Evolutionary conservation across 257 asterid genomes (phyloP).

Genomic region (Primulina huaijiensis): DNA sequence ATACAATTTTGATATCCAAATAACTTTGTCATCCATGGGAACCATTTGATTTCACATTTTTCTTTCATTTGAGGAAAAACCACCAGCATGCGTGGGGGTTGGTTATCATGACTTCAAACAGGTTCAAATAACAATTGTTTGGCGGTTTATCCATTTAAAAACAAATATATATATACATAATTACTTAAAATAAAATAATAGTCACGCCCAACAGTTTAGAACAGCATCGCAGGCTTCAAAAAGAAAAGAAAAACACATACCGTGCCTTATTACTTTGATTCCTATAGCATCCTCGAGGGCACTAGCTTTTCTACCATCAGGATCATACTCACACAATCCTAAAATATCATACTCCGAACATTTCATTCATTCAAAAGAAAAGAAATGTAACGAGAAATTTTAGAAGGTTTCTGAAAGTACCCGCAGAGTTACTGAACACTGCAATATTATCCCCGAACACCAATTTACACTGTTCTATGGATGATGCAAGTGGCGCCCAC

Average conservation of each 20-base stretch:
- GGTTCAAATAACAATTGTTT: constrained; percentile 4
- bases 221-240: constrained; percentile 6
- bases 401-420: constrained; percentile 33
- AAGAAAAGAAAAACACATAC: constrained; percentile 40
- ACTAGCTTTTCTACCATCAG: constrained; percentile 70
- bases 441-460: constrained; percentile 74
- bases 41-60: not conserved
- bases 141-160: not conserved
- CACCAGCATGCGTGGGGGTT: no score
- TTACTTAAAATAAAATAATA: no score
- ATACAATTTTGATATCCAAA: constrained; percentile 24
- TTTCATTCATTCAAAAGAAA: constrained; percentile 12
- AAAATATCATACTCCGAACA: constrained; percentile 19
- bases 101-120: not conserved
- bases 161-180: not conserved
- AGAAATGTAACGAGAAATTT: not conserved
- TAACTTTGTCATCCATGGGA: constrained; percentile 9
- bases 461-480: constrained; percentile 69
- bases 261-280: constrained; percentile 74
- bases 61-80: no score
- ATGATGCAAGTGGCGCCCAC: constrained; percentile 77
- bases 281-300: constrained; percentile 81
- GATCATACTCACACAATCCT: constrained; percentile 87
- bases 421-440: constrained; percentile 89
- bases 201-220: not conserved